A percentile compares a stretch with the other conserved stretches of the same genome.
Conservation (phyloP, 345 rosid genomes). For the Garcia nutans region DNA sequence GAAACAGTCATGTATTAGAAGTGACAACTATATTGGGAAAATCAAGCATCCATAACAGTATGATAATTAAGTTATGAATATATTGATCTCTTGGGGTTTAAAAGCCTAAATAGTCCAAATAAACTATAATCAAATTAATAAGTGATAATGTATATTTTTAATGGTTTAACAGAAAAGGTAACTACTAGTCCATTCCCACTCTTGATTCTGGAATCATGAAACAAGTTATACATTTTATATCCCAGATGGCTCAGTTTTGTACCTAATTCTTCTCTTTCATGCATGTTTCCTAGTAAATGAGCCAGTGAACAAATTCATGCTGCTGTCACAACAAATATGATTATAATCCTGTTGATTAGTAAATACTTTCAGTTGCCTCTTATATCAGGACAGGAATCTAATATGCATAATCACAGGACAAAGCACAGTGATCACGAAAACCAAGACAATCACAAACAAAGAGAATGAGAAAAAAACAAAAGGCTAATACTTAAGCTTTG, state of each 20-base stretch:
- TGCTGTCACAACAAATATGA: background rate
- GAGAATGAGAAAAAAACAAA: background rate
- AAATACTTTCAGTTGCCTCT: background rate
- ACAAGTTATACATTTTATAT: background rate
- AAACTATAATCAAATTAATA: background rate
- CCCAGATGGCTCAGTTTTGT: background rate
- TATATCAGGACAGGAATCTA: background rate
- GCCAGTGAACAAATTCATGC: background rate
- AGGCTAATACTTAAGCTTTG: background rate
- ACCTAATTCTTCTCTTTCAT: background rate
- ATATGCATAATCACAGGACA: background rate
- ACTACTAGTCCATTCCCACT: background rate
- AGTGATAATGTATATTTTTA: background rate
- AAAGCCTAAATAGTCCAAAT: background rate
- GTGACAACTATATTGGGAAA: conserved; percentile 11
- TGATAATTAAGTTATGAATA: background rate
- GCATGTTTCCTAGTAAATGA: background rate
- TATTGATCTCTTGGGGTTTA: background rate
- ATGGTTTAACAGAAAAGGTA: background rate
- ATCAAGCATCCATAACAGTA: background rate
- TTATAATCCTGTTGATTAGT: background rate
- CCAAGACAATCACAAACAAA: background rate
- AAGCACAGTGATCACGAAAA: background rate
- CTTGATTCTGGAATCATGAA: background rate
- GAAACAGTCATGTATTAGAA: conserved; percentile 32